Evolutionary conservation across 148 eudicot genomes (phyloP).

Genomic region (Chenopodium formosanum): DNA sequence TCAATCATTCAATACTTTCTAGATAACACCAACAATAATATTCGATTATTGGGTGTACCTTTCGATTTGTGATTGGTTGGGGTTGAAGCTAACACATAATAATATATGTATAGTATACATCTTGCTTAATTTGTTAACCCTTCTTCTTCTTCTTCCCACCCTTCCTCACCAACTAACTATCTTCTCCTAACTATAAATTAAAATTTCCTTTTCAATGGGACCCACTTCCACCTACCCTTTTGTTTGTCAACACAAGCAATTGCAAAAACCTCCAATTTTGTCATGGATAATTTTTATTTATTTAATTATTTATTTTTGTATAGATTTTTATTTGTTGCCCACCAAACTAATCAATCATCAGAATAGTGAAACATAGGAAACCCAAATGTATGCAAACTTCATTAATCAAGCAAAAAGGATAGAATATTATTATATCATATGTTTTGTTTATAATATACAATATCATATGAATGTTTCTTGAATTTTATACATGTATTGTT

Average conservation of each 20-base stretch:
- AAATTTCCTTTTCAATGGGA: conserved; percentile 32
- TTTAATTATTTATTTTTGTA: not conserved
- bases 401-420: conserved; percentile 18
- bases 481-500: not conserved
- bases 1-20: conserved; percentile 20
- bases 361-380: conserved; percentile 28
- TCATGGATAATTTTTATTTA: conserved; percentile 1
- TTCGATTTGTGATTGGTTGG: conserved; percentile 19
- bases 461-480: conserved; percentile 9
- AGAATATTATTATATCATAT: conserved; percentile 7
- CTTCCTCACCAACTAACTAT: conserved; percentile 36
- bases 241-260: conserved; percentile 32
- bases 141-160: conserved; percentile 30
- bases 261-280: conserved; percentile 21
- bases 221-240: conserved; percentile 56
- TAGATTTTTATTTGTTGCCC: not conserved
- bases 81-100: conserved; percentile 6
- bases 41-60: conserved; percentile 26
- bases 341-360: conserved; percentile 25
- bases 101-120: not conserved
- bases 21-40: conserved; percentile 18
- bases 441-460: not conserved
- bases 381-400: conserved; percentile 18
- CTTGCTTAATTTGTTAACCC: conserved; percentile 7
- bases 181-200: conserved; percentile 36